Evolutionary conservation across 192 early-diverging fungal genomes (phyloP).

Genomic region (Linnemannia exigua): DNA sequence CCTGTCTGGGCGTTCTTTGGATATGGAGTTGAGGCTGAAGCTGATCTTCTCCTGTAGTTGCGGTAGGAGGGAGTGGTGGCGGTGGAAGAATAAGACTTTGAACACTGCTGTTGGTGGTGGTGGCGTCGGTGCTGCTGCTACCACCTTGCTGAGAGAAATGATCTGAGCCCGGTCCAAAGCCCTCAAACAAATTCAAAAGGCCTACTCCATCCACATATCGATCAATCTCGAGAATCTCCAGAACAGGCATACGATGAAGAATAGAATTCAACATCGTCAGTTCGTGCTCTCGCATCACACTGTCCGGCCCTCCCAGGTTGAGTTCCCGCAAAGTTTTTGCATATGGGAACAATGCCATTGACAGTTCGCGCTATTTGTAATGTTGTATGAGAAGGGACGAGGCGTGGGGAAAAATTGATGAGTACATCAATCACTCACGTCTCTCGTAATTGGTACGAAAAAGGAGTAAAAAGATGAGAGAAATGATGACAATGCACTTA

Average conservation of each 20-base stretch:
- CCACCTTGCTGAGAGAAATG: neutral
- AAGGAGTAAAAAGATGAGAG: neutral
- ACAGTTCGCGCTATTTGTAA: conserved; percentile 10
- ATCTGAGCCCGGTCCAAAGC: neutral
- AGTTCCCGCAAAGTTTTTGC: conserved; percentile 18
- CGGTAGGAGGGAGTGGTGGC: no score
- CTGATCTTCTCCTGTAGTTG: neutral
- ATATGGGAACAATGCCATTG: conserved; percentile 25
- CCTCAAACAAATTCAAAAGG: neutral
- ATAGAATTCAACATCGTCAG: conserved; percentile 8
- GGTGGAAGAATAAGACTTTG: no score
- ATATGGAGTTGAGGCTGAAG: neutral
- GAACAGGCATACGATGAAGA: conserved; percentile 4
- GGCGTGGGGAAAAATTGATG: neutral
- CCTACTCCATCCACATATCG: neutral
- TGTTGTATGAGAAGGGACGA: neutral
- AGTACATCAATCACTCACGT: neutral
- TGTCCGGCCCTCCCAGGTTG: conserved; percentile 13
- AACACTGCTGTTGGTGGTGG: no score
- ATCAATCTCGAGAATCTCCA: conserved; percentile 19
- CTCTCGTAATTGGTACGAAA: neutral
- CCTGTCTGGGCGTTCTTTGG: neutral
- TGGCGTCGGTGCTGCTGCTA: no score
- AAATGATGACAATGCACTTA: neutral
- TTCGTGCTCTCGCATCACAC: neutral